A percentile compares a stretch with the other conserved stretches of the same genome.
Evolutionary conservation across 2,329 filamentous ascomycete species (phyloP).

Genomic region (Paecilomyces dactylethromorphus): DNA sequence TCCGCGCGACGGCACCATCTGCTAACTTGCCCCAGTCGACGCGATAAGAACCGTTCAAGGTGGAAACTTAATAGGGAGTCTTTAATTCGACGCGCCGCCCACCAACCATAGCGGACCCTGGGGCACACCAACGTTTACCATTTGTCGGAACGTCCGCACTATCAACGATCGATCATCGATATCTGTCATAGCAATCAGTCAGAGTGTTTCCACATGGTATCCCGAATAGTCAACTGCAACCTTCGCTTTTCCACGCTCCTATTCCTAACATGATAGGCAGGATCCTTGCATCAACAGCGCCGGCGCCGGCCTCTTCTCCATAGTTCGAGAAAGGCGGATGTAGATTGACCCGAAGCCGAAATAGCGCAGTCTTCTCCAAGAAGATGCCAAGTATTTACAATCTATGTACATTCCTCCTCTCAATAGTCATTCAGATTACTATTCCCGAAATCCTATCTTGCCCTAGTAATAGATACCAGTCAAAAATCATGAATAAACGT

Average conservation of each 20-base stretch:
- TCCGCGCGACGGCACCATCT: background rate
- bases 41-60: background rate
- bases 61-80: background rate
- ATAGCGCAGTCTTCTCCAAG: background rate
- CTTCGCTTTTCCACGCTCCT: background rate
- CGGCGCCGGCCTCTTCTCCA: no score
- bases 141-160: background rate
- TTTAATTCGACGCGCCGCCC: background rate
- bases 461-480: no score
- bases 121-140: background rate
- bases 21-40: background rate
- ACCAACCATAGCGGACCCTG: background rate
- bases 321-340: no score
- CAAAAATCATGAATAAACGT: no score
- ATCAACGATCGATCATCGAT: background rate
- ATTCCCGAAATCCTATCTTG: no score
- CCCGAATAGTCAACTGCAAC: background rate
- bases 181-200: background rate
- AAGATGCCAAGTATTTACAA: no score
- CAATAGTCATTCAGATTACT: no score
- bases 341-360: background rate
- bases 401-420: no score
- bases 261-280: background rate
- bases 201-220: background rate
- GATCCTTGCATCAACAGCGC: no score